Percentiles rank a stretch among this genome's conserved stretches.
Conservation (phyloP, 75 land plant species). For the Larix kaempferi region DNA sequence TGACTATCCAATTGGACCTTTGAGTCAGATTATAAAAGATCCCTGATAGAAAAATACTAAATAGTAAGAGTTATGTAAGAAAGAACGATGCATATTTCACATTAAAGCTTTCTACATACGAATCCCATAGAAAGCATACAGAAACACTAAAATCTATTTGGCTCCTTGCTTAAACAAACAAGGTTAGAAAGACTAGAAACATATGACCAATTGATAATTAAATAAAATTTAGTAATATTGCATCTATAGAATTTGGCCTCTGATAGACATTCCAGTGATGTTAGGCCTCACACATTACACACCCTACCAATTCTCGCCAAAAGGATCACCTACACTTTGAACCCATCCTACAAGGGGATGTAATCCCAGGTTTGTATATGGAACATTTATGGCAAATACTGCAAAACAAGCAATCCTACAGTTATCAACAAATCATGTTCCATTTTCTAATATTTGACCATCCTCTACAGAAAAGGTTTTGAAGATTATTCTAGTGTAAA, state of each 20-base stretch:
- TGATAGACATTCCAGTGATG: slow-evolving; percentile 58
- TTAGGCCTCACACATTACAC: slow-evolving; percentile 53
- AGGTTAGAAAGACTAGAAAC: not conserved
- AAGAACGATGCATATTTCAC: slow-evolving; percentile 9
- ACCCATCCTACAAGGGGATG: slow-evolving; percentile 62
- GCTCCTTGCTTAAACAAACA: not conserved
- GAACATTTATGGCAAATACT: slow-evolving; percentile 56
- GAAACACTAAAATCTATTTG: not conserved
- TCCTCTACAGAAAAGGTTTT: not conserved
- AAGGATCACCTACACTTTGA: slow-evolving; percentile 57
- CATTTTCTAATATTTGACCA: not conserved
- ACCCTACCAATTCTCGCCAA: slow-evolving; percentile 56
- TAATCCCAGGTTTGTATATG: slow-evolving; percentile 40
- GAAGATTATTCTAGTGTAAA: not conserved
- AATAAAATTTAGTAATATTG: not conserved
- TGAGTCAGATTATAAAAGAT: slow-evolving; percentile 62
- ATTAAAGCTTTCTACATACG: not conserved
- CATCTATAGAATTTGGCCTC: not conserved
- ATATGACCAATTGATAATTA: not conserved
- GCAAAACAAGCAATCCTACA: not conserved
- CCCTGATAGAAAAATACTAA: slow-evolving; percentile 67
- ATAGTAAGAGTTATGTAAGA: not conserved
- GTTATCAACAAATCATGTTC: not conserved
- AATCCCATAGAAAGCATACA: too few species aligned
- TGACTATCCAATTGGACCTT: slow-evolving; percentile 95